Conservation (phyloP, 1,284 basidiomycete genomes). For the Ceratobasidium papillatum region DNA sequence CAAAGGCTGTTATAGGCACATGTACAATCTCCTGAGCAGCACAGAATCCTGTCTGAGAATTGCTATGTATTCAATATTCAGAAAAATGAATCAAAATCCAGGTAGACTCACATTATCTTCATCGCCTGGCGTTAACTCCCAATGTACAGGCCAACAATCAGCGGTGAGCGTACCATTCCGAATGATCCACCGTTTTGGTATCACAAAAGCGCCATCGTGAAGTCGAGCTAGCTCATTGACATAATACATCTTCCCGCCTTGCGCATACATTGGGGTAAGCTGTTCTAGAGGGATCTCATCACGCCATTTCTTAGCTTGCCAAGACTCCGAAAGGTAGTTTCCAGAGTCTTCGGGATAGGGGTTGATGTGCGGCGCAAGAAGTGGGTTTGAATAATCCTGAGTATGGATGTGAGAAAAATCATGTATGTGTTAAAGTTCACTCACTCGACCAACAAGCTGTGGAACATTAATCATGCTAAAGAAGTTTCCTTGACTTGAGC, state of each 20-base stretch:
- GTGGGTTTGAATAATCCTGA: neutral
- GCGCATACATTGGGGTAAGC: conserved; percentile 47
- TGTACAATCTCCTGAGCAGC: neutral
- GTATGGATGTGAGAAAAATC: neutral
- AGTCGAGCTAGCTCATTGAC: conserved; percentile 43
- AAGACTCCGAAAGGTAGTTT: conserved; percentile 50
- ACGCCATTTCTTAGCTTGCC: conserved; percentile 47
- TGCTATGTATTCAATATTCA: neutral
- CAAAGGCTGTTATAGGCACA: neutral
- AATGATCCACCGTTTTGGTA: conserved; percentile 45
- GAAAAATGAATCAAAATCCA: neutral
- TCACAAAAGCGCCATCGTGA: conserved; percentile 25
- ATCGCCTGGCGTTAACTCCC: neutral
- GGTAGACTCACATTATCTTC: neutral
- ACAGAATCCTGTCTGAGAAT: neutral
- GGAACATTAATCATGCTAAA: conserved; percentile 47
- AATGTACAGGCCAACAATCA: neutral
- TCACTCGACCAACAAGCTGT: conserved; percentile 44
- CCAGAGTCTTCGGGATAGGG: neutral
- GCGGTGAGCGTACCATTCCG: neutral
- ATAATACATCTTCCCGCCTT: conserved; percentile 40
- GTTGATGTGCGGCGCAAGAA: neutral
- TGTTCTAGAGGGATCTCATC: conserved; percentile 40
- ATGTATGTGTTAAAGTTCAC: neutral
- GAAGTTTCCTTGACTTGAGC: conserved; percentile 50